Conservation (phyloP, 1,284 basidiomycete genomes). For the Ganoderma multipileum region DNA sequence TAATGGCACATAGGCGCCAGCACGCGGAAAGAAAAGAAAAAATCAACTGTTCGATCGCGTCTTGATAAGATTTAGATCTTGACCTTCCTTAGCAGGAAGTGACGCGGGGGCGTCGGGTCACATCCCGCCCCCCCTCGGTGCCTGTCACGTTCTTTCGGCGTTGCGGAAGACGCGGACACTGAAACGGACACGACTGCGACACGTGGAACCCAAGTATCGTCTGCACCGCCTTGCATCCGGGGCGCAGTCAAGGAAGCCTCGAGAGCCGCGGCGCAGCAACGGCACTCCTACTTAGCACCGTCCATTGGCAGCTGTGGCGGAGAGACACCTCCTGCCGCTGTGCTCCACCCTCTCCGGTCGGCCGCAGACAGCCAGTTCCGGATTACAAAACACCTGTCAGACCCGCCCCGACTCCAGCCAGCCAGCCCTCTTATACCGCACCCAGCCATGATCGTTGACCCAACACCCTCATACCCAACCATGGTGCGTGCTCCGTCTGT, state of each 20-base stretch:
- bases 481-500: slow-evolving; percentile 32
- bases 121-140: background rate
- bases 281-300: background rate
- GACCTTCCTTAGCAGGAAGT: background rate
- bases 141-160: background rate
- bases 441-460: slow-evolving; percentile 32
- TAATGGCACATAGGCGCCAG: background rate
- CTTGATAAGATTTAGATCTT: slow-evolving; percentile 8
- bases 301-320: background rate
- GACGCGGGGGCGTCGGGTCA: background rate
- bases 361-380: slow-evolving; percentile 15
- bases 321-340: background rate
- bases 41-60: slow-evolving; percentile 7
- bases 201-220: background rate
- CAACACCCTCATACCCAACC: slow-evolving; percentile 24
- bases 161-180: background rate
- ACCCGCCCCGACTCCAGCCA: slow-evolving; percentile 6
- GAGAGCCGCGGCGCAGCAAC: background rate
- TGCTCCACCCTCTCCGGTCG: slow-evolving; percentile 1
- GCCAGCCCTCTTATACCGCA: slow-evolving; percentile 20
- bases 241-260: background rate
- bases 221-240: background rate
- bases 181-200: background rate
- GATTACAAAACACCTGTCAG: slow-evolving; percentile 20
- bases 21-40: background rate